Conservation (phyloP, 2,329 filamentous ascomycete species). For the Apiospora rasikravindrae region DNA sequence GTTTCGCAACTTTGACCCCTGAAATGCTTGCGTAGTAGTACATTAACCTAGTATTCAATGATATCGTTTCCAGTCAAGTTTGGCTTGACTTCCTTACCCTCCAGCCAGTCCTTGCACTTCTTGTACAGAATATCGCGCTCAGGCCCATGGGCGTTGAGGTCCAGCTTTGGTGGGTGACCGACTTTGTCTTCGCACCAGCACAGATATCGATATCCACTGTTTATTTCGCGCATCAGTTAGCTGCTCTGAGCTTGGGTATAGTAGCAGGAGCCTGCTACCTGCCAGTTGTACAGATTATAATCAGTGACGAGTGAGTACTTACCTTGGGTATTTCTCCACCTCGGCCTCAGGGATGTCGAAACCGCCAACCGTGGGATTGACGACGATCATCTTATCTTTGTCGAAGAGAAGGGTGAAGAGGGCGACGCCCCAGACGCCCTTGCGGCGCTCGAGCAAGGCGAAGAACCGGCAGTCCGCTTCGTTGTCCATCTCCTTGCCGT, state of each 20-base stretch:
- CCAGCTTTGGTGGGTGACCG: not conserved
- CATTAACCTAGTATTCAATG: not conserved
- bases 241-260: too few species aligned
- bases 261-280: too few species aligned
- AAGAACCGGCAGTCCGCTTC: constrained; percentile 53
- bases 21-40: too few species aligned
- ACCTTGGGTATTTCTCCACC: constrained; percentile 43
- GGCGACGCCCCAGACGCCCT: constrained; percentile 46
- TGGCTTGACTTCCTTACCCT: not conserved
- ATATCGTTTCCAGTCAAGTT: not conserved
- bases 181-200: constrained; percentile 1
- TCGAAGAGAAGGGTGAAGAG: constrained; percentile 57
- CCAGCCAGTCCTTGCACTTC: constrained; percentile 1
- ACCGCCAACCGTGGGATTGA: constrained; percentile 46
- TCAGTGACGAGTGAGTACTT: not conserved
- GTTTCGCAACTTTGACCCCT: not conserved
- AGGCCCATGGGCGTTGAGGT: not conserved
- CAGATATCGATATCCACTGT: not conserved
- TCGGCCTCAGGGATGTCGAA: constrained; percentile 47
- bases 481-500: constrained; percentile 48
- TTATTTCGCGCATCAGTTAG: not conserved
- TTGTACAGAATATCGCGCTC: not conserved
- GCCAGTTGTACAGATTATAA: not conserved
- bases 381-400: constrained; percentile 55
- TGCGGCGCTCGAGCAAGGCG: constrained; percentile 50